A percentile compares a stretch with the other conserved stretches of the same genome.
These are phyloP conservation scores for Mitragyna speciosa DNA, from an alignment of 257 asterid genomes.

Conservation along the genomic window DNA sequence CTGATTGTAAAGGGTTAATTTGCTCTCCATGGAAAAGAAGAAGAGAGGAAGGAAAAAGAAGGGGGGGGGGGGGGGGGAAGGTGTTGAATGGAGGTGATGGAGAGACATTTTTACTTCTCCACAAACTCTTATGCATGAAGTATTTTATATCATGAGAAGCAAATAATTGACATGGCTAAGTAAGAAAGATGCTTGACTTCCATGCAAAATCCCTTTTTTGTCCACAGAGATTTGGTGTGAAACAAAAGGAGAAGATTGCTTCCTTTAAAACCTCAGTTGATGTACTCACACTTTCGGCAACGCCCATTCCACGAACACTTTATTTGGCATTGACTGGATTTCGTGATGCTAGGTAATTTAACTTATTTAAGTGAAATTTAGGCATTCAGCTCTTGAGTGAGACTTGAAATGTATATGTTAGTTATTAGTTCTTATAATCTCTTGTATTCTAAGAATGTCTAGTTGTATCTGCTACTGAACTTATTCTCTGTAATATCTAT, in stretches of 20 bases:
- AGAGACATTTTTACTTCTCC: not conserved
- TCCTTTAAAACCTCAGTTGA: constrained; percentile 95
- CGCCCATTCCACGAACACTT: constrained; percentile 96
- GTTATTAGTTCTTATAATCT: not conserved
- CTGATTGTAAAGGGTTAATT: not conserved
- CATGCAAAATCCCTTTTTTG: constrained; percentile 26
- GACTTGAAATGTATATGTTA: not conserved
- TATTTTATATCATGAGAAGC: not conserved
- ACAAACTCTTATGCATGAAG: not conserved
- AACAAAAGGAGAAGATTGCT: constrained; percentile 96
- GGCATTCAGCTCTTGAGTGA: constrained; percentile 11
- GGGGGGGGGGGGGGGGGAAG: not conserved
- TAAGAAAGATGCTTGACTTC: constrained; percentile 3
- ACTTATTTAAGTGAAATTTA: constrained; percentile 10
- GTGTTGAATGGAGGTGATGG: not conserved
- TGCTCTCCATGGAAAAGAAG: not conserved
- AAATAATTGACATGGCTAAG: not conserved
- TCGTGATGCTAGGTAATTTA: constrained; percentile 93
- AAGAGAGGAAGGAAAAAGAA: no score
- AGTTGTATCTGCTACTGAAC: not conserved
- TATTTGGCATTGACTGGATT: constrained; percentile 95
- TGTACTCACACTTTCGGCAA: constrained; percentile 96
- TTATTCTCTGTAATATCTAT: not conserved
- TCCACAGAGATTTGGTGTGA: constrained; percentile 92
- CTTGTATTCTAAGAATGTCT: not conserved